Evolutionary conservation across 495 filamentous ascomycete genomes (phyloP).

Genomic region (Aspergillus mulundensis): DNA sequence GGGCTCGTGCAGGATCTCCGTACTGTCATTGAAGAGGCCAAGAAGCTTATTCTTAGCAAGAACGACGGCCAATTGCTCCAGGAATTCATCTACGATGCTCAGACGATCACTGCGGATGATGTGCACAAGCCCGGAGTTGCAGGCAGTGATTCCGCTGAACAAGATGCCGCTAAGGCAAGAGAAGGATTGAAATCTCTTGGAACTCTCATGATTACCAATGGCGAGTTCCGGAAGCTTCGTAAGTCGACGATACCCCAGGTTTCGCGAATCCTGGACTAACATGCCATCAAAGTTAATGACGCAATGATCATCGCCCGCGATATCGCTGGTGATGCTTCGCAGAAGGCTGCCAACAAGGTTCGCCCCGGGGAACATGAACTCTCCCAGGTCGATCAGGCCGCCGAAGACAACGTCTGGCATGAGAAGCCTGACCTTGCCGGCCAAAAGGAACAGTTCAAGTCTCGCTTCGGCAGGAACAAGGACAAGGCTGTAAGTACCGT

Average conservation of each 20-base stretch:
- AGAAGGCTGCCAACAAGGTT: constrained; percentile 71
- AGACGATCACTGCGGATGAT: constrained; percentile 60
- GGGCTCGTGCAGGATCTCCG: constrained; percentile 71
- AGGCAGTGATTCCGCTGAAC: constrained; percentile 65
- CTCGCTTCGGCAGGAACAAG: constrained; percentile 64
- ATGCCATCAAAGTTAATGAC: constrained; percentile 63
- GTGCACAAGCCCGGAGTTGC: constrained; percentile 59
- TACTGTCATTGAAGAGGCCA: constrained; percentile 83
- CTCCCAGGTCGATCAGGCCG: constrained; percentile 71
- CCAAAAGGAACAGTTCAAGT: constrained; percentile 62
- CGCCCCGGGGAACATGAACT: constrained; percentile 78
- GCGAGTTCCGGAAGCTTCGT: constrained; percentile 93
- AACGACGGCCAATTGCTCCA: constrained; percentile 92
- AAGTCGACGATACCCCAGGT: constrained; percentile 32
- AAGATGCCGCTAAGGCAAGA: constrained; percentile 75
- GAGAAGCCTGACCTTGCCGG: constrained; percentile 69
- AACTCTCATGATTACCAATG: constrained; percentile 88
- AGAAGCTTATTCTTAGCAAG: constrained; percentile 85
- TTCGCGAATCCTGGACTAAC: constrained; percentile 23
- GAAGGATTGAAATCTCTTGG: constrained; percentile 88
- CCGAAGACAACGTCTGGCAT: constrained; percentile 90
- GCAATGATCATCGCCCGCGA: constrained; percentile 78
- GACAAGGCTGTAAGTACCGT: constrained; percentile 50
- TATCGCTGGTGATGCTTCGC: constrained; percentile 84
- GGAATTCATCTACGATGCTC: constrained; percentile 93